These are phyloP conservation scores for Flaveria robusta DNA, from an alignment of 129 eudicot genomes.

Conservation along the genomic window DNA sequence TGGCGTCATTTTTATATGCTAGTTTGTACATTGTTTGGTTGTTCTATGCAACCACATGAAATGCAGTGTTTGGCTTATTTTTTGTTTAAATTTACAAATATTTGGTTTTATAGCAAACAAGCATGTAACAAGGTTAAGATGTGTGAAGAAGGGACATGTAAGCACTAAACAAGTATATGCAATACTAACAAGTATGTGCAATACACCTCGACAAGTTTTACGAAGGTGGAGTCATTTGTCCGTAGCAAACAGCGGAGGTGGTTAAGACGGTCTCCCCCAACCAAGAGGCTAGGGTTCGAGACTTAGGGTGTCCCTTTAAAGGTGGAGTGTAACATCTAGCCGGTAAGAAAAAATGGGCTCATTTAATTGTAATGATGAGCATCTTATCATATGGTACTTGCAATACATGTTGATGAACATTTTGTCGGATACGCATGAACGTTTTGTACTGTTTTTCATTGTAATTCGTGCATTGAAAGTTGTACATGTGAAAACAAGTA, in stretches of 20 bases:
- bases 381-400: not conserved
- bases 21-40: not conserved
- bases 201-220: too few species aligned
- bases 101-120: too few species aligned
- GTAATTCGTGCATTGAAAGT: constrained; percentile 29
- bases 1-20: too few species aligned
- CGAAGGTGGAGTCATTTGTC: too few species aligned
- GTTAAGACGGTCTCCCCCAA: too few species aligned
- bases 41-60: not conserved
- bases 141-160: not conserved
- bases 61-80: too few species aligned
- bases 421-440: not conserved
- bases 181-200: not conserved
- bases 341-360: not conserved
- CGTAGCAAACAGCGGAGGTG: not conserved
- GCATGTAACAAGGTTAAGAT: not conserved
- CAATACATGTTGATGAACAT: not conserved
- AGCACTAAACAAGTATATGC: not conserved
- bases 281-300: too few species aligned
- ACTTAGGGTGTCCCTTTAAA: too few species aligned
- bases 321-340: too few species aligned
- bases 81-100: too few species aligned
- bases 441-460: not conserved
- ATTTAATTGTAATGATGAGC: not conserved
- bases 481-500: constrained; percentile 20